Conservation (phyloP, 768 basidiomycete genomes). For the Termitomyces sp. region DNA sequence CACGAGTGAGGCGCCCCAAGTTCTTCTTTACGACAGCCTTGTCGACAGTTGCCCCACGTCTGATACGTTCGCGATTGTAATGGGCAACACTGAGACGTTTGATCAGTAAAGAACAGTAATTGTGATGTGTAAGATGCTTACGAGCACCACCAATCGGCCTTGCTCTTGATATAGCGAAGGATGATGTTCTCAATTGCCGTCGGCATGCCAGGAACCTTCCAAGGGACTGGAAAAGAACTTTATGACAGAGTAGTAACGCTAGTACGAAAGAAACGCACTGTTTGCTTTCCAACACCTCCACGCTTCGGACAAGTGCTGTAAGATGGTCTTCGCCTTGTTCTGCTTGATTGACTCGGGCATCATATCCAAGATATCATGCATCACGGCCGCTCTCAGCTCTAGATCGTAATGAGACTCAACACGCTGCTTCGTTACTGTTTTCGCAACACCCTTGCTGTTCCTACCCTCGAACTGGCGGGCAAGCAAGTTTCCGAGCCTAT, state of each 20-base stretch:
- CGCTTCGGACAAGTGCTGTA: conserved; percentile 97
- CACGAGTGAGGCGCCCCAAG: conserved; percentile 92
- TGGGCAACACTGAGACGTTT: conserved; percentile 68
- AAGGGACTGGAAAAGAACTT: conserved; percentile 58
- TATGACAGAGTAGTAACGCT: conserved; percentile 1
- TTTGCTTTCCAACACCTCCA: conserved; percentile 99
- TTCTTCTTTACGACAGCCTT: conserved; percentile 99
- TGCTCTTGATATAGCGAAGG: conserved; percentile 96
- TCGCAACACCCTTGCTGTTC: conserved; percentile 93
- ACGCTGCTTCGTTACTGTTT: conserved; percentile 98
- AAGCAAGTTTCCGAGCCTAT: conserved; percentile 87
- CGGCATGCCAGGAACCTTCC: conserved; percentile 99
- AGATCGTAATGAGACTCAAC: conserved; percentile 99
- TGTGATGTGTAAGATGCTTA: conserved; percentile 27
- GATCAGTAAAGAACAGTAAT: not conserved
- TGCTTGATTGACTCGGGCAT: conserved; percentile 99
- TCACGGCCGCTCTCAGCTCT: conserved; percentile 95
- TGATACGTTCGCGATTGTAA: conserved; percentile 96
- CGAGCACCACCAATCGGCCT: conserved; percentile 99
- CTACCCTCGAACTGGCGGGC: conserved; percentile 98
- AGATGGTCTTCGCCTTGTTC: conserved; percentile 99
- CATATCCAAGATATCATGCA: conserved; percentile 99
- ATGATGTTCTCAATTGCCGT: conserved; percentile 99
- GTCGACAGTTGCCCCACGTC: conserved; percentile 94
- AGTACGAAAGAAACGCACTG: conserved; percentile 36